phyloP scores from a whole-genome alignment of 441 rosid species.

The Adansonia madagascariensis region DNA sequence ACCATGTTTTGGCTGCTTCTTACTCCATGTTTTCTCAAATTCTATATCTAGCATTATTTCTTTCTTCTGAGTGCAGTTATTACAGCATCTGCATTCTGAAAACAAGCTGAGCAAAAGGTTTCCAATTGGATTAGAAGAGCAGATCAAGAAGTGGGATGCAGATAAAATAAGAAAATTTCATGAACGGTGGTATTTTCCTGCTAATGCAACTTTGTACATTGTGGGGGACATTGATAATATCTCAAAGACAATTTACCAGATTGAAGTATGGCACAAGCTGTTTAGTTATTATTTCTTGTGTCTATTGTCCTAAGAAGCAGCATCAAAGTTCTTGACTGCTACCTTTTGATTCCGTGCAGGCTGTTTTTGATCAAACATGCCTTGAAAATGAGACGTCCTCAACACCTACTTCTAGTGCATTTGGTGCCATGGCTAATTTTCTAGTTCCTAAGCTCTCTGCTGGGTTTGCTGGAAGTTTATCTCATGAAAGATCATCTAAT shows the following conservation, averaged over 20 bases:
- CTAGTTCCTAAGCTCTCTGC: constrained; percentile 95
- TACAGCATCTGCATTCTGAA: constrained; percentile 98
- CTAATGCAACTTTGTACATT: constrained; percentile 92
- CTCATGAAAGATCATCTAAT: constrained; percentile 64
- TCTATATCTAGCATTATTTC: constrained; percentile 26
- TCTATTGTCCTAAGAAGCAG: constrained; percentile 24
- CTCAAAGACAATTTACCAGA: constrained; percentile 68
- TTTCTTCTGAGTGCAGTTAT: constrained; percentile 57
- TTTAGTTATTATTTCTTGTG: constrained; percentile 24
- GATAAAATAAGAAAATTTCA: constrained; percentile 98
- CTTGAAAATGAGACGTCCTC: constrained; percentile 60
- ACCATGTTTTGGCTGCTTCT: constrained; percentile 32
- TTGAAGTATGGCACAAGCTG: constrained; percentile 65
- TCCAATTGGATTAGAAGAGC: constrained; percentile 98
- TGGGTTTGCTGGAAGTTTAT: constrained; percentile 78
- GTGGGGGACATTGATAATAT: constrained; percentile 90
- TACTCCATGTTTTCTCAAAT: constrained; percentile 20
- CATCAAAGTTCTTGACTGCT: constrained; percentile 28
- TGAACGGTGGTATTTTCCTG: constrained; percentile 99
- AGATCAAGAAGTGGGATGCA: constrained; percentile 99
- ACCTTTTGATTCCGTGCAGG: constrained; percentile 54
- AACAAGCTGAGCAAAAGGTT: constrained; percentile 98
- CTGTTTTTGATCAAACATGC: constrained; percentile 76
- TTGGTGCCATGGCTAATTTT: constrained; percentile 98
- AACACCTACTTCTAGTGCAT: constrained; percentile 73